Evolutionary conservation across 495 filamentous ascomycete genomes (phyloP).

Genomic region (Beverwykella pulmonaria): DNA sequence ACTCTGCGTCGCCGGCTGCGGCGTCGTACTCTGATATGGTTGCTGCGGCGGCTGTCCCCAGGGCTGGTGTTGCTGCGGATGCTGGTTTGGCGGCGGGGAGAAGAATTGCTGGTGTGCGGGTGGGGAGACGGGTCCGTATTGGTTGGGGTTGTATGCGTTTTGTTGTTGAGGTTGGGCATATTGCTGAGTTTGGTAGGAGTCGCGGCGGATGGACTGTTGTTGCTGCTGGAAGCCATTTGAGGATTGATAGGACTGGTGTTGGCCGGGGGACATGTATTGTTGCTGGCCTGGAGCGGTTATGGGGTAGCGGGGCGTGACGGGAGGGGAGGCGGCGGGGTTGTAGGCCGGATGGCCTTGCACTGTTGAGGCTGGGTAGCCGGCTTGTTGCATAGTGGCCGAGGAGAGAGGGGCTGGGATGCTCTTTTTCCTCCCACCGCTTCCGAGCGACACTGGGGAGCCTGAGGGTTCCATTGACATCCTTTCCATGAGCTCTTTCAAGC

Average conservation of each 20-base stretch:
- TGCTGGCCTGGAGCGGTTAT: conserved; percentile 25
- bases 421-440: conserved; percentile 33
- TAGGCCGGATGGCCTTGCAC: conserved; percentile 40
- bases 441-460: conserved; percentile 47
- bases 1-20: conserved; percentile 4
- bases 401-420: conserved; percentile 49
- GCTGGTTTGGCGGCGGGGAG: conserved; percentile 35
- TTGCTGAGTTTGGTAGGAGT: conserved; percentile 26
- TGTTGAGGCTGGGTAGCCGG: conserved; percentile 30
- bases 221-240: conserved; percentile 23
- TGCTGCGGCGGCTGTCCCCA: conserved; percentile 22
- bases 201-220: conserved; percentile 42
- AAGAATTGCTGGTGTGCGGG: conserved; percentile 46
- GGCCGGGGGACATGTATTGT: conserved; percentile 36
- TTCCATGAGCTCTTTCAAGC: conserved; percentile 89
- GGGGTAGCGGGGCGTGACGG: conserved; percentile 44
- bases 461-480: conserved; percentile 81
- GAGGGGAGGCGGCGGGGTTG: conserved; percentile 44
- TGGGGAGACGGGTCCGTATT: conserved; percentile 46
- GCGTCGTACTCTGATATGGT: conserved; percentile 28
- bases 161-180: conserved; percentile 50
- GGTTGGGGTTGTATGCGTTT: conserved; percentile 50
- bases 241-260: conserved; percentile 15
- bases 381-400: conserved; percentile 31
- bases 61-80: conserved; percentile 16